Conservation (phyloP, 306 rosid species). For the Urtica urens region DNA sequence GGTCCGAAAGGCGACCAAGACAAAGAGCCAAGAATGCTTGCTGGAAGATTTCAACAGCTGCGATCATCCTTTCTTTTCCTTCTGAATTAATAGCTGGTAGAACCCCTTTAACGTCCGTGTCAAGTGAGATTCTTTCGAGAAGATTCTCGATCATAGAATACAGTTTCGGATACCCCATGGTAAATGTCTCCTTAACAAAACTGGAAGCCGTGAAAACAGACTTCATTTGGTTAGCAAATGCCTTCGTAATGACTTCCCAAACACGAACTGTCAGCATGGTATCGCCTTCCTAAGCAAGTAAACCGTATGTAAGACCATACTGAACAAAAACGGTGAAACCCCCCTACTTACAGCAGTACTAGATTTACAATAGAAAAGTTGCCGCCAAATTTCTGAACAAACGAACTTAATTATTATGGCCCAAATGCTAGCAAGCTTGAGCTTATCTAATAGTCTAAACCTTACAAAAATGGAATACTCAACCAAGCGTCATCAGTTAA, state of each 20-base stretch:
- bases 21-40: constrained; percentile 79
- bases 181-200: constrained; percentile 89
- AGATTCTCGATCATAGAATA: constrained; percentile 84
- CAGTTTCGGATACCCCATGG: constrained; percentile 89
- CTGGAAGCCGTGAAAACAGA: constrained; percentile 96
- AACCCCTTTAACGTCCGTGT: constrained; percentile 90
- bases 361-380: constrained; percentile 23
- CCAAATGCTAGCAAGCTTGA: constrained; percentile 9
- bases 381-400: no score
- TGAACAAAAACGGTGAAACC: no score
- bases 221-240: constrained; percentile 91
- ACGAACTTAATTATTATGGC: no score
- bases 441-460: no score
- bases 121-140: constrained; percentile 88
- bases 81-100: constrained; percentile 70
- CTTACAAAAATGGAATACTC: no score
- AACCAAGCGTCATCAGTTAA: no score
- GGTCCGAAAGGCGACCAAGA: constrained; percentile 86
- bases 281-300: constrained; percentile 74
- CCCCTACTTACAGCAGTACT: no score
- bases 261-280: constrained; percentile 73
- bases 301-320: no score
- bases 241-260: constrained; percentile 93
- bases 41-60: constrained; percentile 90
- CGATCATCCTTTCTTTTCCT: constrained; percentile 69